Evolutionary conservation across 1,139 yeast species (phyloP).

Genomic region (Suhomyces ambrosiae): DNA sequence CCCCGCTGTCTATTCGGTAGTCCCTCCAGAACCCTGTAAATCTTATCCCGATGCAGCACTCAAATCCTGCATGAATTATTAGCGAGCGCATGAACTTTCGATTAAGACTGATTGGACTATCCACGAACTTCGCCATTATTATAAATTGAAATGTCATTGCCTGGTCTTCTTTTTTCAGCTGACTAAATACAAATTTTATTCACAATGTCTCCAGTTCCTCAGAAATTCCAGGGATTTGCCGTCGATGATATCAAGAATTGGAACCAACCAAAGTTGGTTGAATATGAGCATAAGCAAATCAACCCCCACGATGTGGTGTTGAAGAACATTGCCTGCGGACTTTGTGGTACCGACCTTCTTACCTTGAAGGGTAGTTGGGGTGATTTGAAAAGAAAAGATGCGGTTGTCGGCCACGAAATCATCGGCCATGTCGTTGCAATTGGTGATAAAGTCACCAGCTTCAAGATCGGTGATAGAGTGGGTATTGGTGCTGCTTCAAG

Average conservation of each 20-base stretch:
- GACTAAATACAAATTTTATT: neutral
- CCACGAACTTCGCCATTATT: neutral
- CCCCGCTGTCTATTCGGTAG: neutral
- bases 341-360: conserved; percentile 48
- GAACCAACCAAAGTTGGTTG: conserved; percentile 34
- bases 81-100: neutral
- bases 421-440: conserved; percentile 46
- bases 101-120: neutral
- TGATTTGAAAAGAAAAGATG: conserved; percentile 22
- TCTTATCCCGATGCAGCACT: neutral
- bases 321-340: conserved; percentile 40
- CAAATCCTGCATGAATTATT: neutral
- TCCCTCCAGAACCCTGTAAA: neutral
- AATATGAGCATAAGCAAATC: conserved; percentile 32
- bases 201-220: conserved; percentile 24
- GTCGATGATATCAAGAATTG: conserved; percentile 32
- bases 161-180: neutral
- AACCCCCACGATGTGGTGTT: conserved; percentile 37
- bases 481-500: conserved; percentile 55
- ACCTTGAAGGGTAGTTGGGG: conserved; percentile 47
- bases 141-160: neutral
- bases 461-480: conserved; percentile 47
- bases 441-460: conserved; percentile 37
- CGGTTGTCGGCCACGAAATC: conserved; percentile 53
- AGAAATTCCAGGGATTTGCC: conserved; percentile 38